A percentile compares a stretch with the other conserved stretches of the same genome.
Evolutionary conservation across 495 filamentous ascomycete genomes (phyloP).

Genomic region (Penicillium odoratum): DNA sequence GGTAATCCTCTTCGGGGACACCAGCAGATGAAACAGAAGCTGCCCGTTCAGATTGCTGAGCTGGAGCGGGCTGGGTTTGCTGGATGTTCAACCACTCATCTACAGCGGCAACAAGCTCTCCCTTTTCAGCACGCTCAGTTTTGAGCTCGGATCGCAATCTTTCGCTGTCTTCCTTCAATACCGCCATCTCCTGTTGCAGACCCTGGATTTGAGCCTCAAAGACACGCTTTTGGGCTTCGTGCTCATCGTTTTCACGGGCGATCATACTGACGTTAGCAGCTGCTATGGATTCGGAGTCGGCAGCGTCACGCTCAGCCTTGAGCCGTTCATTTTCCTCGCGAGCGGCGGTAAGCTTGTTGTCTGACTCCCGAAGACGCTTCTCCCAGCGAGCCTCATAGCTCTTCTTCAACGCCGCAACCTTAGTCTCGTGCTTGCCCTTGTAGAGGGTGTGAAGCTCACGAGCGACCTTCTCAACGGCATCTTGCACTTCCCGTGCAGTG

Average conservation of each 20-base stretch:
- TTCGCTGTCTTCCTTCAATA: slow-evolving; percentile 64
- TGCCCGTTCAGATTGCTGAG: slow-evolving; percentile 17
- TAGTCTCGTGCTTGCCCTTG: slow-evolving; percentile 93
- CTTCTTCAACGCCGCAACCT: slow-evolving; percentile 92
- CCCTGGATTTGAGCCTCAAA: slow-evolving; percentile 68
- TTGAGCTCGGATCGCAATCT: slow-evolving; percentile 63
- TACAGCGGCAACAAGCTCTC: slow-evolving; percentile 85
- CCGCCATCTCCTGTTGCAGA: slow-evolving; percentile 64
- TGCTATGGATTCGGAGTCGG: slow-evolving; percentile 54
- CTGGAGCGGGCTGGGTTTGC: slow-evolving; percentile 28
- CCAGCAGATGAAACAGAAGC: slow-evolving; percentile 24
- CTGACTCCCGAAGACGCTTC: slow-evolving; percentile 75
- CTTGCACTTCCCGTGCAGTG: slow-evolving; percentile 62
- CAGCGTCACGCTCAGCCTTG: slow-evolving; percentile 60
- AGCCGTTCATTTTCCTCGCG: slow-evolving; percentile 73
- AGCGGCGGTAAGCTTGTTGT: slow-evolving; percentile 65
- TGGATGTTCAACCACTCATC: slow-evolving; percentile 81
- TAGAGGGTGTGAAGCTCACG: slow-evolving; percentile 90
- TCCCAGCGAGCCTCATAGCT: slow-evolving; percentile 89
- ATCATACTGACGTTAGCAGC: slow-evolving; percentile 43
- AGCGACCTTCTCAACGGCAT: slow-evolving; percentile 88
- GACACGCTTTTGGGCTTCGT: slow-evolving; percentile 49
- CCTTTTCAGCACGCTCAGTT: slow-evolving; percentile 85
- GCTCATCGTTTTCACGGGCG: slow-evolving; percentile 47
- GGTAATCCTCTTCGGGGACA: slow-evolving; percentile 14